A percentile compares a stretch with the other conserved stretches of the same genome.
Evolutionary conservation across 805 yeast genomes (phyloP).

Genomic region (Metschnikowia santaceciliae): DNA sequence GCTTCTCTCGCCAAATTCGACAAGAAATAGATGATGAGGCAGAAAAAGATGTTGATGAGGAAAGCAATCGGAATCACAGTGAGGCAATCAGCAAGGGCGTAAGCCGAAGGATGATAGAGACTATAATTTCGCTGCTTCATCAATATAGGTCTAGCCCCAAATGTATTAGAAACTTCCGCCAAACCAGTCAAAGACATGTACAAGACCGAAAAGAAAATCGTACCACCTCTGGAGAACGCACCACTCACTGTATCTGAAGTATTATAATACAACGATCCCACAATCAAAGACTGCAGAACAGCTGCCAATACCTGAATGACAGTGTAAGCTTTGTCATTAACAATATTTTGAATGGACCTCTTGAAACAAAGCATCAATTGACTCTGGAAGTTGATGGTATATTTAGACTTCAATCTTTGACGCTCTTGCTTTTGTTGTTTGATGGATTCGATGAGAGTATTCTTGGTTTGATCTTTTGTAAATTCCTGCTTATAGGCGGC

Average conservation of each 20-base stretch:
- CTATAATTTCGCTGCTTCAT: conserved; percentile 29
- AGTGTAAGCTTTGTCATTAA: conserved; percentile 54
- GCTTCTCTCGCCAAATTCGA: conserved; percentile 47
- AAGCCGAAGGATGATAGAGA: conserved; percentile 28
- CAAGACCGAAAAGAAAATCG: conserved; percentile 54
- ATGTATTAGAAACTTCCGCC: conserved; percentile 38
- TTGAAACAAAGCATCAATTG: conserved; percentile 48
- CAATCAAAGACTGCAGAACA: conserved; percentile 53
- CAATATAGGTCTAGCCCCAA: conserved; percentile 23
- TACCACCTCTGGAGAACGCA: conserved; percentile 63
- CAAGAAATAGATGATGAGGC: conserved; percentile 55
- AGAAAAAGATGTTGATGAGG: conserved; percentile 40
- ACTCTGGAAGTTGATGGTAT: conserved; percentile 39
- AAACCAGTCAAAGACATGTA: conserved; percentile 48
- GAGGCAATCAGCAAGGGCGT: conserved; percentile 23
- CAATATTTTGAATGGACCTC: conserved; percentile 52
- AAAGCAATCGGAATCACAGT: conserved; percentile 34
- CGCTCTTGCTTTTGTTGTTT: conserved; percentile 35
- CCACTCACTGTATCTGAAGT: conserved; percentile 48
- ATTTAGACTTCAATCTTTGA: conserved; percentile 38
- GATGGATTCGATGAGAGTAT: conserved; percentile 31
- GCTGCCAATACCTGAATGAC: conserved; percentile 45
- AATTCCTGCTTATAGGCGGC: conserved; percentile 9
- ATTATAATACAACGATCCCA: conserved; percentile 60
- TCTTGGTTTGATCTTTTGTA: conserved; percentile 15